Evolutionary conservation across 495 filamentous ascomycete genomes (phyloP).

Genomic region (Hamigera avellanea): DNA sequence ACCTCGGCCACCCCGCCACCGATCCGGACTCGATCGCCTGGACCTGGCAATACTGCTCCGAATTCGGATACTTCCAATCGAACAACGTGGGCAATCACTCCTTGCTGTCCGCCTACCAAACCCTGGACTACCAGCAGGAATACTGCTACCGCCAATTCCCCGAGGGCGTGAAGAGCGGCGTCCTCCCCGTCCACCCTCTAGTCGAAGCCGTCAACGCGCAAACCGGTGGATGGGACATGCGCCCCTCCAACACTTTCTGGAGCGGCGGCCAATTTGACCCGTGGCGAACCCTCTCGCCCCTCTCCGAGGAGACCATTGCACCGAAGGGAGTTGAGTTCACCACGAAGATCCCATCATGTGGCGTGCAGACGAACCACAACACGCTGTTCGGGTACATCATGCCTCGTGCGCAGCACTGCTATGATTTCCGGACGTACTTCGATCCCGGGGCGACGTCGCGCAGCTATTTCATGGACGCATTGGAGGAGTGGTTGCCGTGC

Average conservation of each 20-base stretch:
- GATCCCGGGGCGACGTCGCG: constrained; percentile 19
- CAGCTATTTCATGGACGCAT: constrained; percentile 24
- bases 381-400: constrained; percentile 43
- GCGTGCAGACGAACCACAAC: constrained; percentile 19
- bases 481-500: constrained; percentile 38
- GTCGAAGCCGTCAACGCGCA: constrained; percentile 25
- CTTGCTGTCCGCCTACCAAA: constrained; percentile 40
- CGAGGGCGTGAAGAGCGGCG: constrained; percentile 26
- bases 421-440: constrained; percentile 30
- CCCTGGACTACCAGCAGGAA: constrained; percentile 36
- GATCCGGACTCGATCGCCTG: constrained; percentile 35
- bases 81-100: constrained; percentile 38
- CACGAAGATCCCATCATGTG: constrained; percentile 34
- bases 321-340: constrained; percentile 25
- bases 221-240: constrained; percentile 44
- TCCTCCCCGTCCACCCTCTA: constrained; percentile 31
- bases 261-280: constrained; percentile 46
- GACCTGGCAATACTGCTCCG: constrained; percentile 51
- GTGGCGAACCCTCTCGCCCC: constrained; percentile 41
- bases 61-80: constrained; percentile 46
- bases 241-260: constrained; percentile 47
- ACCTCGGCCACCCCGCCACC: constrained; percentile 21
- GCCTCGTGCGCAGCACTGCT: constrained; percentile 37
- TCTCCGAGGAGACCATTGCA: constrained; percentile 31
- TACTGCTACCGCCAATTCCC: constrained; percentile 44